Evolutionary conservation across 148 eudicot genomes (phyloP).

Genomic region (Limonium bicolor): DNA sequence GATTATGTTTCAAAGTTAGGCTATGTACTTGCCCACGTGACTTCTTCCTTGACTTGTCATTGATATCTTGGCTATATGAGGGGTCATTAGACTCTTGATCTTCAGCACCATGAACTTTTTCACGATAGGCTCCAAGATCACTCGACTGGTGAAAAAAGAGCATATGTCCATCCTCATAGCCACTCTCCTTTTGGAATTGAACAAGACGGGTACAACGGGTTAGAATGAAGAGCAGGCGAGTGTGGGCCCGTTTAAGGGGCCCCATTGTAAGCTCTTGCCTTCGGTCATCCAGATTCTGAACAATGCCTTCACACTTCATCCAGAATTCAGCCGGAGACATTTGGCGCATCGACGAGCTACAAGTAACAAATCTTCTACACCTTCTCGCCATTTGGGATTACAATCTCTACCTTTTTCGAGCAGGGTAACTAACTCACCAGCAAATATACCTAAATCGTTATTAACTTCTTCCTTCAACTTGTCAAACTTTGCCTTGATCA

Average conservation of each 20-base stretch:
- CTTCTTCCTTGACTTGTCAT: slow-evolving; percentile 25
- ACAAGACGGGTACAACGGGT: slow-evolving; percentile 92
- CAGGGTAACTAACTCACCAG: slow-evolving; percentile 72
- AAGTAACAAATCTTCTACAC: slow-evolving; percentile 69
- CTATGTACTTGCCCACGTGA: slow-evolving; percentile 25
- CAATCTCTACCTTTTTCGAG: slow-evolving; percentile 45
- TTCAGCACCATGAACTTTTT: slow-evolving; percentile 16
- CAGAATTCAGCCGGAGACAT: slow-evolving; percentile 85
- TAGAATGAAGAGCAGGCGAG: slow-evolving; percentile 85
- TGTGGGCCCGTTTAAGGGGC: slow-evolving; percentile 63
- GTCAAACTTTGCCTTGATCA: slow-evolving; percentile 82
- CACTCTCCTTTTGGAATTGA: slow-evolving; percentile 83
- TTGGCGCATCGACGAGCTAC: slow-evolving; percentile 68
- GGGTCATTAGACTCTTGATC: slow-evolving; percentile 12
- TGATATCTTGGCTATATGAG: slow-evolving; percentile 18
- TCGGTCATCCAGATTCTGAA: slow-evolving; percentile 85
- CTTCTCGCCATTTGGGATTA: slow-evolving; percentile 58
- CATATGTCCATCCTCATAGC: slow-evolving; percentile 65
- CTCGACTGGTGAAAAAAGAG: slow-evolving; percentile 66
- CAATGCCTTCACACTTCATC: slow-evolving; percentile 78
- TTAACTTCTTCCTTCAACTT: slow-evolving; percentile 89
- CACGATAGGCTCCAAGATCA: slow-evolving; percentile 91
- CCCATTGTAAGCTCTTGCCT: slow-evolving; percentile 88
- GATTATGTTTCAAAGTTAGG: slow-evolving; percentile 23
- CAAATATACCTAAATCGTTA: slow-evolving; percentile 80